These are phyloP conservation scores for Clarireedia sp. DNA, from an alignment of 2,329 filamentous ascomycete species.

Conservation along the genomic window DNA sequence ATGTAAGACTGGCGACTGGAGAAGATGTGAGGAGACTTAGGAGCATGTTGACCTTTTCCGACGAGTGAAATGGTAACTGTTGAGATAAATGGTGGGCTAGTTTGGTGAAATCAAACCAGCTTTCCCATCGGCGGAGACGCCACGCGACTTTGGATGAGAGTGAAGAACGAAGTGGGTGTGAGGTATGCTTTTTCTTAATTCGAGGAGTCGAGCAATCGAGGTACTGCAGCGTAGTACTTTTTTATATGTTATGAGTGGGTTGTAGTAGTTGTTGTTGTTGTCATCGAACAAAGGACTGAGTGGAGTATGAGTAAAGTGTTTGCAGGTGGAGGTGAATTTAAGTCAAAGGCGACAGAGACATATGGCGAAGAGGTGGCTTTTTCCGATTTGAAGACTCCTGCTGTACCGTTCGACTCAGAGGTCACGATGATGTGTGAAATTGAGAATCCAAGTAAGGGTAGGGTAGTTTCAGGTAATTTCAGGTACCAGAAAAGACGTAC, in stretches of 20 bases:
- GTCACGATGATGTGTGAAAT: background rate
- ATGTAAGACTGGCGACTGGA: constrained; percentile 57
- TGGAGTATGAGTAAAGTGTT: constrained; percentile 18
- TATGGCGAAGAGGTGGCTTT: background rate
- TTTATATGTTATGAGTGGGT: constrained; percentile 8
- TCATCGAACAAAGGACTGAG: constrained; percentile 23
- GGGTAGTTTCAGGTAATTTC: background rate
- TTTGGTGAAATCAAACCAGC: constrained; percentile 16
- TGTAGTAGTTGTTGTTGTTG: constrained; percentile 14
- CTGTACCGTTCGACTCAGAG: background rate
- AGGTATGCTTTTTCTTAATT: background rate
- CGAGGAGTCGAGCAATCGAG: background rate
- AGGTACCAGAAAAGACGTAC: background rate
- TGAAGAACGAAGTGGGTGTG: background rate
- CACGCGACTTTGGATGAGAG: constrained; percentile 9
- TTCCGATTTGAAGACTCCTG: background rate
- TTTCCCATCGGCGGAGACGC: constrained; percentile 21
- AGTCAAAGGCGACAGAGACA: constrained; percentile 10
- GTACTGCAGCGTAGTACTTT: background rate
- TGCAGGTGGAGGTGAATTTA: constrained; percentile 9
- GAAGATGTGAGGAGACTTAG: constrained; percentile 41
- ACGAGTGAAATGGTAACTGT: constrained; percentile 26
- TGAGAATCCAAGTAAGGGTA: background rate
- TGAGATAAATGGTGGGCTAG: constrained; percentile 28
- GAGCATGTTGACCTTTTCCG: constrained; percentile 44